Evolutionary conservation across 2,329 filamentous ascomycete species (phyloP).

Genomic region (Sclerotinia trifoliorum): DNA sequence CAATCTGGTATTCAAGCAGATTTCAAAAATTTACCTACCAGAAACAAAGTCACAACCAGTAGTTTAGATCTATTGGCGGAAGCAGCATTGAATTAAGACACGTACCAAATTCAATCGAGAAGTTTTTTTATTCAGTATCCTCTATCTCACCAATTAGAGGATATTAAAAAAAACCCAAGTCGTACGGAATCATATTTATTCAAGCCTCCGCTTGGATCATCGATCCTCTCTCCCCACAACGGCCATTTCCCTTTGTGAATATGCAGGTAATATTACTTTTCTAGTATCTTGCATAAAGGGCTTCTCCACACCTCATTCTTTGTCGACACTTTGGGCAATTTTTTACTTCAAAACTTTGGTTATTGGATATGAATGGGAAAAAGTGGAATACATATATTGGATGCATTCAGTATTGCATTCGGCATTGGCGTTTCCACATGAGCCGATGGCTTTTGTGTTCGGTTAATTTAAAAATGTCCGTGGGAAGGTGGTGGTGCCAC

Average conservation of each 20-base stretch:
- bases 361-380: neutral
- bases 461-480: constrained; percentile 2
- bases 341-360: neutral
- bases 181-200: neutral
- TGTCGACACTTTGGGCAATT: neutral
- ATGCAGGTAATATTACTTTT: constrained; percentile 7
- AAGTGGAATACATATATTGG: neutral
- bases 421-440: constrained; percentile 1
- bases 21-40: neutral
- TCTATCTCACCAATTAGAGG: neutral
- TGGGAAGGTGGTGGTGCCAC: neutral
- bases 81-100: constrained; percentile 3
- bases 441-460: neutral
- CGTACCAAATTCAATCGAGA: neutral
- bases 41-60: neutral
- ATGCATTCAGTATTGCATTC: neutral
- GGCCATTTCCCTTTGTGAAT: neutral
- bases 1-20: neutral
- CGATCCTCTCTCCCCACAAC: neutral
- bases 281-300: neutral
- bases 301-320: neutral
- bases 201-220: neutral
- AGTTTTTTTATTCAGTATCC: neutral
- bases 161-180: neutral
- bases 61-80: constrained; percentile 14